Evolutionary conservation across 2,329 filamentous ascomycete species (phyloP), one percentile per base, ranked within the genome.

Genomic region (Pseudogymnoascus pannorum): DNA sequence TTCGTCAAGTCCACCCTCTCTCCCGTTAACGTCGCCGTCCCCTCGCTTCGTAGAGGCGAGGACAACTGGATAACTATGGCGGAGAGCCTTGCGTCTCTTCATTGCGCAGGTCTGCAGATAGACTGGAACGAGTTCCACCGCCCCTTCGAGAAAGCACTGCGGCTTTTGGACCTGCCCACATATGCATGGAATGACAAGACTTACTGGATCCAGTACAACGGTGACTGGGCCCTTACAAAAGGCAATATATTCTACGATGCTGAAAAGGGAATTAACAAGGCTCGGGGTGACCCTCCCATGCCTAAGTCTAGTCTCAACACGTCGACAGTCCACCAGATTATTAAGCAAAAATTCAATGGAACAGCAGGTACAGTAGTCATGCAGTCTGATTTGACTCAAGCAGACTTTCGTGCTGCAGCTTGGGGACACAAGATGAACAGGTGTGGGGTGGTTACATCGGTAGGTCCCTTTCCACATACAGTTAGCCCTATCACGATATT

Each of bases 1-100:
- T 85, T 91, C 79, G 80, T 89, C 66, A 87, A 86, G 75, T 79
- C 82, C 8, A 83, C 81, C 7, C 79, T 88, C 60, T 81, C 81
- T 18, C 72, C 75, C 8, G 67, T 62, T 64, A 65, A 48, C 51
- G 62, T 26, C 60, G 60, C 51, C 62, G 35, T 78, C 6, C 75
- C 79, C 16, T 81, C 81, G 2, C 75, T 85, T 11, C 79, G 78
- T 42, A 77, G 79, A 36, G 61, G 60, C 76, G 77, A 54, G 78
- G 82, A 66, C 76, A 81, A 85, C 79, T 79, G 79, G 79, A 69
- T 80, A 78, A 1, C 72, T 85, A n/a, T 70, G 78, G 9, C 75
- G 70, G 60, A 80, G 72, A 65, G 81, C 16, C 72, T 83, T 60
- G 74, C 74, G 29, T 71, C 75, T 2, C 71, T 86, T 2, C 80